Percentiles rank a stretch among this genome's conserved stretches.
These are phyloP conservation scores for Hypoxylon rubiginosum DNA, from an alignment of 2,329 filamentous ascomycete genomes.

Conservation along the genomic window DNA sequence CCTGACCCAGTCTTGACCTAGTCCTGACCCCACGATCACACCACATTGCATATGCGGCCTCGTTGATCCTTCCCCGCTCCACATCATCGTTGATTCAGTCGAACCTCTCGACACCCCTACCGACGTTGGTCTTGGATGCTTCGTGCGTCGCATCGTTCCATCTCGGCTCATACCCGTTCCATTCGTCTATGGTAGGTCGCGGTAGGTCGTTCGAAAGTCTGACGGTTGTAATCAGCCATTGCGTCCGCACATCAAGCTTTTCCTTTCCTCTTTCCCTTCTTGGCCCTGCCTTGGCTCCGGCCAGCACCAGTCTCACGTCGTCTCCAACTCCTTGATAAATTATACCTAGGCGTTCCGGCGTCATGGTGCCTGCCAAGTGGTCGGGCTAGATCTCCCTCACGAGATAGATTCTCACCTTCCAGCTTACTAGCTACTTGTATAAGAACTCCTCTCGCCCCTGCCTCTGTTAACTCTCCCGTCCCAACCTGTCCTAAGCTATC, in stretches of 20 bases:
- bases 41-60: conserved; percentile 42
- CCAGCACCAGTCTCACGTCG: conserved; percentile 5
- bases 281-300: conserved; percentile 1
- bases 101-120: background rate
- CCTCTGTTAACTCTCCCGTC: conserved; percentile 3
- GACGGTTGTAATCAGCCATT: conserved; percentile 15
- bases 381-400: conserved; percentile 10
- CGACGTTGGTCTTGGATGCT: background rate
- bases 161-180: conserved; percentile 41
- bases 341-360: conserved; percentile 9
- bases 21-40: conserved; percentile 43
- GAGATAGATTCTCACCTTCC: background rate
- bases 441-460: background rate
- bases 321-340: conserved; percentile 22
- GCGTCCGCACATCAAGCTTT: conserved; percentile 23
- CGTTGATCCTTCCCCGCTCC: conserved; percentile 34
- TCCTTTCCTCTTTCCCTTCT: background rate
- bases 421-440: conserved; percentile 4
- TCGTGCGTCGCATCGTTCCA: conserved; percentile 41
- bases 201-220: conserved; percentile 17
- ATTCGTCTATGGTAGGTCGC: conserved; percentile 16
- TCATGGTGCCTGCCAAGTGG: conserved; percentile 25
- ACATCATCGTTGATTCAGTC: background rate
- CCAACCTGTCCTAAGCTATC: background rate
- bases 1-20: background rate